Percentiles rank a stretch among this genome's conserved stretches.
These are phyloP conservation scores for Westerdykella sp. DNA, from an alignment of 2,329 filamentous ascomycete species.

Conservation along the genomic window DNA sequence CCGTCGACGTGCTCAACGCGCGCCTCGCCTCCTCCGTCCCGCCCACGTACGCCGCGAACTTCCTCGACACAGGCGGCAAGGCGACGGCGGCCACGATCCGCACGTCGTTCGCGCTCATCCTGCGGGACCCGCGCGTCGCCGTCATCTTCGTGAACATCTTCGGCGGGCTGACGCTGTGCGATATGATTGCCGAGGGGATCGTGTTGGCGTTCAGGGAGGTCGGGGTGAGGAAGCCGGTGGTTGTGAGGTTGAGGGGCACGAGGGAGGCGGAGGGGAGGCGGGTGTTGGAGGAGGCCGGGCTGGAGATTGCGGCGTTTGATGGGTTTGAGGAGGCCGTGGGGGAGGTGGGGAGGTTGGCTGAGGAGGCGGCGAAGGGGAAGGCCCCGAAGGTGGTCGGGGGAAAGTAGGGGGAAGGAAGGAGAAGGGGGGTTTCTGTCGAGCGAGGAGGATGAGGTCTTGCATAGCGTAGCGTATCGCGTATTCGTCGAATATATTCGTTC, in stretches of 20 bases:
- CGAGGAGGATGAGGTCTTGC: not conserved
- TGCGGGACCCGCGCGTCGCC: slow-evolving; percentile 64
- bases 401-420: not conserved
- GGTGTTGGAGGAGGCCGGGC: slow-evolving; percentile 61
- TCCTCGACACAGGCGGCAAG: slow-evolving; percentile 85
- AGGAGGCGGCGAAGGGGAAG: slow-evolving; percentile 2
- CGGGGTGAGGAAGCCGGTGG: slow-evolving; percentile 58
- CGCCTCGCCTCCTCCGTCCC: slow-evolving; percentile 46
- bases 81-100: slow-evolving; percentile 77
- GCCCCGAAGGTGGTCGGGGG: too few species aligned
- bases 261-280: slow-evolving; percentile 65
- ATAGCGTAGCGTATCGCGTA: too few species aligned
- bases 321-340: slow-evolving; percentile 62
- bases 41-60: slow-evolving; percentile 66
- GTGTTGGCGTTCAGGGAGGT: slow-evolving; percentile 66
- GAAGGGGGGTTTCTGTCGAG: not conserved
- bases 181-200: slow-evolving; percentile 75
- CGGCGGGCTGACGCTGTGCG: slow-evolving; percentile 63
- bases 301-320: slow-evolving; percentile 65
- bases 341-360: slow-evolving; percentile 30
- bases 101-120: slow-evolving; percentile 66
- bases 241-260: slow-evolving; percentile 70
- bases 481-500: too few species aligned
- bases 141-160: slow-evolving; percentile 70
- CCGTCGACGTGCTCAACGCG: slow-evolving; percentile 67